Evolutionary conservation across 345 rosid genomes (phyloP).

Genomic region (Pistacia integerrima): DNA sequence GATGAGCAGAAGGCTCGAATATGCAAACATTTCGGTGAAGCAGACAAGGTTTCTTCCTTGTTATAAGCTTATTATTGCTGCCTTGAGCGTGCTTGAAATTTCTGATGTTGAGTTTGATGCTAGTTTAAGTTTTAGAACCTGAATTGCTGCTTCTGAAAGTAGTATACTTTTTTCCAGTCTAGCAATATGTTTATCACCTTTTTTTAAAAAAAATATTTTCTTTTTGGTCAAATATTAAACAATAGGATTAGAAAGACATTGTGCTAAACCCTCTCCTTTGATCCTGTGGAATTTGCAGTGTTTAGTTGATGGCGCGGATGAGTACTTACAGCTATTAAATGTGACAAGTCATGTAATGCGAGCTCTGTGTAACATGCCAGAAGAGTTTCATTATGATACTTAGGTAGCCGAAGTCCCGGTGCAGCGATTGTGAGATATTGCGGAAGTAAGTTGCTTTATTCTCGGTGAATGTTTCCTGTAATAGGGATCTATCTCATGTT

Average conservation of each 20-base stretch:
- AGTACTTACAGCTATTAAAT: constrained; percentile 91
- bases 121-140: not conserved
- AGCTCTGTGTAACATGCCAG: constrained; percentile 74
- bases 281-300: constrained; percentile 48
- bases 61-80: not conserved
- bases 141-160: not conserved
- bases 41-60: constrained; percentile 69
- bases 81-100: not conserved
- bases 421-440: constrained; percentile 4
- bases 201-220: not conserved
- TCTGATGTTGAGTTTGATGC: not conserved
- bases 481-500: not conserved
- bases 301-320: constrained; percentile 94
- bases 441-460: not conserved
- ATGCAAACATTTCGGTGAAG: constrained; percentile 70
- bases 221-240: not conserved
- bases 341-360: constrained; percentile 69
- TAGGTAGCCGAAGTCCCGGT: constrained; percentile 19
- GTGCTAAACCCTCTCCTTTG: constrained; percentile 1
- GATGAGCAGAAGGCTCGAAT: constrained; percentile 94
- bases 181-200: not conserved
- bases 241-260: not conserved
- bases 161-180: not conserved
- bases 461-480: not conserved
- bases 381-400: constrained; percentile 53